Evolutionary conservation across 805 yeast genomes (phyloP).

Genomic region (Pichia scutulata): DNA sequence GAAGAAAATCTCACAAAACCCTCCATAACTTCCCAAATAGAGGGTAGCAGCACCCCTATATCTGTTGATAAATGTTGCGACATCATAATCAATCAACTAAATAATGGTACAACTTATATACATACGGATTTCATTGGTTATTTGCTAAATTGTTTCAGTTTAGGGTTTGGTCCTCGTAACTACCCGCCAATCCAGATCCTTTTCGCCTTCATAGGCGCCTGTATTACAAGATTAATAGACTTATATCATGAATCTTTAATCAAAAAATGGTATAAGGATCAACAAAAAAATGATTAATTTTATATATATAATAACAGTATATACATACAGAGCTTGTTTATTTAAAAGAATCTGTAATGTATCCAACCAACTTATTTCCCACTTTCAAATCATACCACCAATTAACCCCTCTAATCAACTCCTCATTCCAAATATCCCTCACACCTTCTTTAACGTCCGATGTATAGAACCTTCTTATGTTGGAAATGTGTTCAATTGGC

Average conservation of each 20-base stretch:
- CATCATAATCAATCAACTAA: slow-evolving; percentile 45
- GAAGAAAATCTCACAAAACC: slow-evolving; percentile 85
- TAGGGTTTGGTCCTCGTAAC: slow-evolving; percentile 65
- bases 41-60: slow-evolving; percentile 75
- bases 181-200: slow-evolving; percentile 46
- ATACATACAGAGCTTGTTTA: not conserved
- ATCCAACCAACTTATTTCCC: slow-evolving; percentile 12
- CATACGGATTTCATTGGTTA: slow-evolving; percentile 84
- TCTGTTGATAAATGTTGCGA: slow-evolving; percentile 59
- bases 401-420: slow-evolving; percentile 53
- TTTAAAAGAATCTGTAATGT: slow-evolving; percentile 6
- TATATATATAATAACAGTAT: not conserved
- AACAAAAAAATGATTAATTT: too few species aligned
- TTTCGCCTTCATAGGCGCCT: slow-evolving; percentile 39
- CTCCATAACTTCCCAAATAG: slow-evolving; percentile 68
- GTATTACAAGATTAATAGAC: slow-evolving; percentile 56
- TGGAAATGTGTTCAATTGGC: slow-evolving; percentile 37
- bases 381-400: slow-evolving; percentile 43
- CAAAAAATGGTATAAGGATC: slow-evolving; percentile 35
- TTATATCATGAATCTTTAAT: slow-evolving; percentile 47
- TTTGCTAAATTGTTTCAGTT: slow-evolving; percentile 56
- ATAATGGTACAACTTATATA: slow-evolving; percentile 59
- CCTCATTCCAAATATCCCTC: slow-evolving; percentile 76
- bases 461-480: slow-evolving; percentile 37
- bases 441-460: slow-evolving; percentile 50